A percentile compares a stretch with the other conserved stretches of the same genome.
These are phyloP conservation scores for Candida michaelii DNA, from an alignment of 805 yeast genomes.

Conservation along the genomic window DNA sequence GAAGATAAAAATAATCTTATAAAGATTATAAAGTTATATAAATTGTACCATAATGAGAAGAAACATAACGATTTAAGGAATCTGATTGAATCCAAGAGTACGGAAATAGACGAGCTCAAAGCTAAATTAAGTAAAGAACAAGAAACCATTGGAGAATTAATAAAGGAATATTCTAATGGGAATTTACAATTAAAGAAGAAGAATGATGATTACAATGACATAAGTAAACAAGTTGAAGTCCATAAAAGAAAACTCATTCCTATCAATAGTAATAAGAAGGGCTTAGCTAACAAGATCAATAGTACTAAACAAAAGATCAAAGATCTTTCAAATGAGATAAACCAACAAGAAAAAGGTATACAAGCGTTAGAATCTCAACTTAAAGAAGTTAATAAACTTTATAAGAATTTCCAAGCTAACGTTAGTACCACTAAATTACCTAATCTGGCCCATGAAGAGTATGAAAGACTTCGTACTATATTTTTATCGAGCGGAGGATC, in stretches of 20 bases:
- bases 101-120: conserved; percentile 35
- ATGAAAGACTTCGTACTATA: conserved; percentile 54
- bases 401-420: conserved; percentile 31
- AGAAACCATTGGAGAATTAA: conserved; percentile 23
- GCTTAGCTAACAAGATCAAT: conserved; percentile 46
- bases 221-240: conserved; percentile 41
- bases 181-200: conserved; percentile 42
- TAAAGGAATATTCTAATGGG: conserved; percentile 47
- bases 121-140: conserved; percentile 27
- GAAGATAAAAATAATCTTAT: conserved; percentile 48
- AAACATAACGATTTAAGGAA: conserved; percentile 34
- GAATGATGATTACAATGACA: conserved; percentile 36
- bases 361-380: conserved; percentile 48
- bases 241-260: conserved; percentile 58
- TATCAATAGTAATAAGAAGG: conserved; percentile 53
- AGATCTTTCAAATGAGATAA: conserved; percentile 52
- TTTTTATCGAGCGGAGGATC: conserved; percentile 60
- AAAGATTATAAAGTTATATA: conserved; percentile 57
- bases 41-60: conserved; percentile 59
- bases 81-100: conserved; percentile 32
- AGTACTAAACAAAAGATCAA: conserved; percentile 48
- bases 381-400: conserved; percentile 34
- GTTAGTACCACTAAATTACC: conserved; percentile 16
- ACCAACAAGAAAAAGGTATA: conserved; percentile 48
- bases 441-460: conserved; percentile 51